These are phyloP conservation scores for Rhizopogon salebrosus DNA, from an alignment of 768 basidiomycete species.

Conservation along the genomic window DNA sequence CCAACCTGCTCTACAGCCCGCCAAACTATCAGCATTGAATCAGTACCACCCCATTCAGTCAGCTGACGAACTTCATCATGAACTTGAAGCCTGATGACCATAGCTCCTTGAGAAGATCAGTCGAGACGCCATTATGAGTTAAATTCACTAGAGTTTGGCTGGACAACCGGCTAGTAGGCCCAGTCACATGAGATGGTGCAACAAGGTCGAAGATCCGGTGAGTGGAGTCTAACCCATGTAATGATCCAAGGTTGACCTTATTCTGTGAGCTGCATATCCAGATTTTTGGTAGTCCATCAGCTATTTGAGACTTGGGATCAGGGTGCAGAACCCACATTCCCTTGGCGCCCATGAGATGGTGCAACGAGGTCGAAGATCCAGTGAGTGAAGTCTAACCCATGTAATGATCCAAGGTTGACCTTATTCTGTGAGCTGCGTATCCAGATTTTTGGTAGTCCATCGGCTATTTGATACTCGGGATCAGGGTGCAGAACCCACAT, in stretches of 20 bases:
- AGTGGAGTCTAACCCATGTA: constrained; percentile 22
- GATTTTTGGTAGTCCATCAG: constrained; percentile 38
- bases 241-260: constrained; percentile 44
- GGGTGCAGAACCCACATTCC: constrained; percentile 59
- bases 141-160: constrained; percentile 59
- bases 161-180: constrained; percentile 40
- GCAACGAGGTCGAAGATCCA: constrained; percentile 59
- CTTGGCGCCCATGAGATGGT: constrained; percentile 46
- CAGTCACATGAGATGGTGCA: constrained; percentile 38
- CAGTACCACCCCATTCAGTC: constrained; percentile 44
- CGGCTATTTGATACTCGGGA: constrained; percentile 19
- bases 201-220: constrained; percentile 66
- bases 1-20: constrained; percentile 44
- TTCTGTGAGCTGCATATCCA: constrained; percentile 61
- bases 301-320: constrained; percentile 26
- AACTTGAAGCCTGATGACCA: constrained; percentile 50
- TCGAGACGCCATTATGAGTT: constrained; percentile 50
- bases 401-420: constrained; percentile 34
- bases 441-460: constrained; percentile 47
- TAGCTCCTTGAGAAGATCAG: constrained; percentile 33
- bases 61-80: constrained; percentile 43
- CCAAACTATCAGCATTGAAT: constrained; percentile 47
- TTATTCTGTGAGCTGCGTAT: constrained; percentile 61
- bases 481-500: constrained; percentile 57
- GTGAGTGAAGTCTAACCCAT: constrained; percentile 34